These are phyloP conservation scores for Fusarium metavorans DNA, from an alignment of 2,329 filamentous ascomycete species.

Conservation along the genomic window DNA sequence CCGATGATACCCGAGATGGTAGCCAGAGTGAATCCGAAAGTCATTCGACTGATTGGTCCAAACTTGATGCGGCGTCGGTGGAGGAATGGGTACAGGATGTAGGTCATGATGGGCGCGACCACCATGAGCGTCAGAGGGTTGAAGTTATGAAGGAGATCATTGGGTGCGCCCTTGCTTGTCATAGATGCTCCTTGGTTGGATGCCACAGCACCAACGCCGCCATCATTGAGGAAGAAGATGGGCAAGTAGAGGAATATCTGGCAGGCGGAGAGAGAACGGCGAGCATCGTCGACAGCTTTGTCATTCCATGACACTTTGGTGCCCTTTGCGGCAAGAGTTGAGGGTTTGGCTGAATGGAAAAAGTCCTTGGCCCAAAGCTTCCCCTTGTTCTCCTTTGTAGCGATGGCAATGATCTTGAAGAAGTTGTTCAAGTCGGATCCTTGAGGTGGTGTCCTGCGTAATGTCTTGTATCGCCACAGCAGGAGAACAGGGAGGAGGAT, in stretches of 20 bases:
- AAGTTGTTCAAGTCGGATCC: slow-evolving; percentile 75
- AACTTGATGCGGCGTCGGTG: slow-evolving; percentile 64
- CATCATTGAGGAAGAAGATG: neutral
- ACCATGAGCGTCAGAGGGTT: slow-evolving; percentile 71
- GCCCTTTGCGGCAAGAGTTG: neutral
- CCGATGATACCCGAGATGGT: slow-evolving; percentile 66
- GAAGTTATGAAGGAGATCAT: slow-evolving; percentile 71
- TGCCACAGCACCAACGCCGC: slow-evolving; percentile 7
- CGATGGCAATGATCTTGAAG: slow-evolving; percentile 44
- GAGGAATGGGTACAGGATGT: slow-evolving; percentile 67
- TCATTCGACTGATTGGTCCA: slow-evolving; percentile 68
- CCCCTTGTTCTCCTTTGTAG: slow-evolving; percentile 45
- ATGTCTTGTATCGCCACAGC: slow-evolving; percentile 66
- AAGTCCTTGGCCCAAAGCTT: slow-evolving; percentile 63
- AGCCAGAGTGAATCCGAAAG: slow-evolving; percentile 63
- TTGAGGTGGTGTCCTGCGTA: slow-evolving; percentile 67
- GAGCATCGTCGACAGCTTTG: neutral
- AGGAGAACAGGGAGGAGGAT: slow-evolving; percentile 69
- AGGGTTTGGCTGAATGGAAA: neutral
- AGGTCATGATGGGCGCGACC: slow-evolving; percentile 44
- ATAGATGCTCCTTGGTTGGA: slow-evolving; percentile 54
- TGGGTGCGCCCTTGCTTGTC: slow-evolving; percentile 64
- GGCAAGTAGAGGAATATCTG: neutral
- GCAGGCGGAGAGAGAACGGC: neutral
- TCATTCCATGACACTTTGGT: neutral